These are phyloP conservation scores for Tolypocladium endophyticum DNA, from an alignment of 2,329 filamentous ascomycete species.

Conservation along the genomic window DNA sequence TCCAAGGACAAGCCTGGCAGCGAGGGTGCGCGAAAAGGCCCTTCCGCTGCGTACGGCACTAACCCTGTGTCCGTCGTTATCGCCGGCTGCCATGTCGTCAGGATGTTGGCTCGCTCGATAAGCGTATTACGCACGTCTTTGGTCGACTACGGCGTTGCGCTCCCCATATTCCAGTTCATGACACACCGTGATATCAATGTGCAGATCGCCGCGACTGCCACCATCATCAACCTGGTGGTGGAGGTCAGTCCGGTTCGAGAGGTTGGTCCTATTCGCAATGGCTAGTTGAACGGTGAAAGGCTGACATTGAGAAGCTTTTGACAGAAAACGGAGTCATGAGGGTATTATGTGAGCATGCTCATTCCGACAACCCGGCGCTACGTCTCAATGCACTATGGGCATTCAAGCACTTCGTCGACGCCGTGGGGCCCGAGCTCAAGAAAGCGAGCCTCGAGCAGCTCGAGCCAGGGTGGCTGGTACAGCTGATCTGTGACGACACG, in stretches of 20 bases:
- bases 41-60: constrained; percentile 45
- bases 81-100: constrained; percentile 72
- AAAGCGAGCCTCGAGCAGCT: constrained; percentile 69
- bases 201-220: constrained; percentile 74
- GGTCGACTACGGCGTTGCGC: constrained; percentile 73
- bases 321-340: constrained; percentile 64
- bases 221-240: constrained; percentile 74
- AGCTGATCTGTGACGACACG: constrained; percentile 58
- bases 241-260: constrained; percentile 89
- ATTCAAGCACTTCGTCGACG: constrained; percentile 78
- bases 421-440: constrained; percentile 61
- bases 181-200: constrained; percentile 67
- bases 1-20: constrained; percentile 25
- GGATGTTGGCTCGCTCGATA: constrained; percentile 76
- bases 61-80: constrained; percentile 73
- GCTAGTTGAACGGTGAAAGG: constrained; percentile 1
- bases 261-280: constrained; percentile 31
- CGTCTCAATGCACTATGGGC: constrained; percentile 86
- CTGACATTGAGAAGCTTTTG: constrained; percentile 46
- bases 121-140: constrained; percentile 75
- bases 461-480: constrained; percentile 68
- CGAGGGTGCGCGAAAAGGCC: constrained; percentile 15
- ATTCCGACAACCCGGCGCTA: constrained; percentile 67
- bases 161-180: constrained; percentile 67
- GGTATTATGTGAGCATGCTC: constrained; percentile 73